Percentiles rank a stretch among this genome's conserved stretches.
phyloP scores from a whole-genome alignment of 306 rosid genomes.

The Pterocarpus macrocarpus region DNA sequence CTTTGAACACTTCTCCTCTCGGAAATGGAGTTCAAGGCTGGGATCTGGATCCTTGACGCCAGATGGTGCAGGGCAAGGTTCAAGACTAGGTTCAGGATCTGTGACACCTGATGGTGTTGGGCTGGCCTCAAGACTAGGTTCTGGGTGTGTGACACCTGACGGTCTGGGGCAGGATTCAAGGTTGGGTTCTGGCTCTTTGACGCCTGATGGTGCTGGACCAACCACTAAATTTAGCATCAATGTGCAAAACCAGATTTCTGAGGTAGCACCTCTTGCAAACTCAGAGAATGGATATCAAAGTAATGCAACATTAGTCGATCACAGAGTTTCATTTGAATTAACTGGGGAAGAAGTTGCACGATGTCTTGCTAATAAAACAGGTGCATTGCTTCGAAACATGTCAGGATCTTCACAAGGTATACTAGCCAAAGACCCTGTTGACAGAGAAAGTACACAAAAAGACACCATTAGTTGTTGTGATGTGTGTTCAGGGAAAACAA shows the following conservation, averaged over 20 bases:
- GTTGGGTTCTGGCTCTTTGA: slow-evolving; percentile 68
- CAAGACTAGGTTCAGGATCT: slow-evolving; percentile 84
- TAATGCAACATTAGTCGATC: slow-evolving; percentile 63
- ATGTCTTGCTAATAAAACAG: slow-evolving; percentile 83
- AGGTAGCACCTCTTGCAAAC: slow-evolving; percentile 66
- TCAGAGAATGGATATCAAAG: slow-evolving; percentile 64
- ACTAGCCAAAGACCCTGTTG: slow-evolving; percentile 53
- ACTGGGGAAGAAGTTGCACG: slow-evolving; percentile 95
- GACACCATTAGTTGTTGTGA: slow-evolving; percentile 48
- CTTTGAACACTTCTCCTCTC: slow-evolving; percentile 75
- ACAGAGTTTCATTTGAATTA: slow-evolving; percentile 93
- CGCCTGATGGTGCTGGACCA: slow-evolving; percentile 72
- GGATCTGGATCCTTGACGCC: slow-evolving; percentile 96
- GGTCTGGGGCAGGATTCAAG: slow-evolving; percentile 79
- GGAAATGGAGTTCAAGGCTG: slow-evolving; percentile 84
- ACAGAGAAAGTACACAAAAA: slow-evolving; percentile 54
- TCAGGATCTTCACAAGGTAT: slow-evolving; percentile 65
- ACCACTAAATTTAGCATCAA: slow-evolving; percentile 49
- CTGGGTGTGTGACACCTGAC: slow-evolving; percentile 91
- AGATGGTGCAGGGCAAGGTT: slow-evolving; percentile 79
- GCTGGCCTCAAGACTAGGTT: slow-evolving; percentile 74
- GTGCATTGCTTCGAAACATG: slow-evolving; percentile 55
- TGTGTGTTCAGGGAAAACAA: slow-evolving; percentile 51
- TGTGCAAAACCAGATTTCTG: slow-evolving; percentile 61
- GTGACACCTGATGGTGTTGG: slow-evolving; percentile 90